Base-by-base conservation (phyloP, 2,329 filamentous ascomycete species). In the Pseudopithomyces maydicus region DNA sequence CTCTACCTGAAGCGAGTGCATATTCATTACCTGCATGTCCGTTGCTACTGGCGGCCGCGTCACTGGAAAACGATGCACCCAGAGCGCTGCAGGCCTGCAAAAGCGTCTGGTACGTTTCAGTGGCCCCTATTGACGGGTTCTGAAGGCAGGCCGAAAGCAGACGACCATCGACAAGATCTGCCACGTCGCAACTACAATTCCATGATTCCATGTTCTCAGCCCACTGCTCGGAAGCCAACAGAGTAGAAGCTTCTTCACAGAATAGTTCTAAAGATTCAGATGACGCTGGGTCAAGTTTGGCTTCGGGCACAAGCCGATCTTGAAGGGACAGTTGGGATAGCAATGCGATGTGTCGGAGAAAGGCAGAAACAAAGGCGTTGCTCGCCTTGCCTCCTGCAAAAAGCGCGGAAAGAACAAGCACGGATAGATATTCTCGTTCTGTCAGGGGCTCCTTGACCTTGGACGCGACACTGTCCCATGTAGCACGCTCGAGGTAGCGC, bases 131-230 rank as follows among this genome's bases (percentile, higher is more conserved):
- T 15, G 61, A 55, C 1, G 64, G 23, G 20, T 65, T 52, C 15
- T 66, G 58, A 3, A 68, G 22, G 45, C 70, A 75, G 7, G 61
- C 66, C 15, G 69, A 67, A n/a, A 75, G 62, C 14, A 75, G 52
- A 38, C 84, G 77, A 6, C 85, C 85, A 69, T 88, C 85, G 14
- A 87, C 67, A 6, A 84, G 70, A 66, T 88, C 85, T 15, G 77
- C 77, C 6, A 85, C 66, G 65, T 86, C 82, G 62, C 78, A 81
- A 10, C 56, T 51, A 8, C 66, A 49, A 14, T 61, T 29, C 29
- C 56, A 58, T 12, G 64, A 45, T 3, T 53, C 48, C 41, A 74
- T 65, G 41, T 65, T 68, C 12, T 65, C 64, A 49, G 53, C 64
- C 79, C 73, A 84, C 26, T 55, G 66, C 47, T 61, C 56, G 19